These are phyloP conservation scores for Spergularia marina DNA, from an alignment of 148 eudicot species.

Conservation along the genomic window DNA sequence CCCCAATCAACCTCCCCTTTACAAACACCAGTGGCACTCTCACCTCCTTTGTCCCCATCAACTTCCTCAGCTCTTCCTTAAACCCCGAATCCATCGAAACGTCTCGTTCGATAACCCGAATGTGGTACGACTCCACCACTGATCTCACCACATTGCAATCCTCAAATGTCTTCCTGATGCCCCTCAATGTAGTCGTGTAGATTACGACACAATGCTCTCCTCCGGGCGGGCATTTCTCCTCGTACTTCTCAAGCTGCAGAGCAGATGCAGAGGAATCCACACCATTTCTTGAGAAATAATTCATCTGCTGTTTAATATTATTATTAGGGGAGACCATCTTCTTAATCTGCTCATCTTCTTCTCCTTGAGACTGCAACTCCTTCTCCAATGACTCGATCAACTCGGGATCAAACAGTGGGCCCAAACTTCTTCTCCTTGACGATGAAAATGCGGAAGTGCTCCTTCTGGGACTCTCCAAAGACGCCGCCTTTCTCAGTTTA, in stretches of 20 bases:
- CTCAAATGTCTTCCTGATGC: slow-evolving; percentile 94
- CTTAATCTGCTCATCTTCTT: slow-evolving; percentile 56
- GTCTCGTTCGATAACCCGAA: slow-evolving; percentile 65
- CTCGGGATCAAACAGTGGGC: slow-evolving; percentile 74
- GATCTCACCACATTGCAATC: slow-evolving; percentile 65
- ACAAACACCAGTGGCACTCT: slow-evolving; percentile 74
- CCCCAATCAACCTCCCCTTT: slow-evolving; percentile 75
- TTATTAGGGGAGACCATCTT: slow-evolving; percentile 42
- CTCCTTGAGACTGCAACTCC: slow-evolving; percentile 36
- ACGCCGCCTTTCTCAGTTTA: slow-evolving; percentile 34
- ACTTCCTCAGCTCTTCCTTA: slow-evolving; percentile 66
- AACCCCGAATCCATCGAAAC: slow-evolving; percentile 86
- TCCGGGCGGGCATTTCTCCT: slow-evolving; percentile 53
- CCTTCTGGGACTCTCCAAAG: slow-evolving; percentile 30
- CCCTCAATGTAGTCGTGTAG: slow-evolving; percentile 81
- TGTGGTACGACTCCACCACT: slow-evolving; percentile 45
- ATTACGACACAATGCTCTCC: slow-evolving; percentile 59
- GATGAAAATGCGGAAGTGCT: slow-evolving; percentile 37
- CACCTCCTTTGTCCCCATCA: slow-evolving; percentile 57
- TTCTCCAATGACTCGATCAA: slow-evolving; percentile 43
- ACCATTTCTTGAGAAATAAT: neutral
- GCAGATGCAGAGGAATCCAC: neutral
- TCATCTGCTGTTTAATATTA: neutral
- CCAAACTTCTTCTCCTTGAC: slow-evolving; percentile 46
- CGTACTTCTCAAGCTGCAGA: slow-evolving; percentile 33